These are phyloP conservation scores for Leccinum boreale DNA, from an alignment of 768 basidiomycete species.

Conservation along the genomic window DNA sequence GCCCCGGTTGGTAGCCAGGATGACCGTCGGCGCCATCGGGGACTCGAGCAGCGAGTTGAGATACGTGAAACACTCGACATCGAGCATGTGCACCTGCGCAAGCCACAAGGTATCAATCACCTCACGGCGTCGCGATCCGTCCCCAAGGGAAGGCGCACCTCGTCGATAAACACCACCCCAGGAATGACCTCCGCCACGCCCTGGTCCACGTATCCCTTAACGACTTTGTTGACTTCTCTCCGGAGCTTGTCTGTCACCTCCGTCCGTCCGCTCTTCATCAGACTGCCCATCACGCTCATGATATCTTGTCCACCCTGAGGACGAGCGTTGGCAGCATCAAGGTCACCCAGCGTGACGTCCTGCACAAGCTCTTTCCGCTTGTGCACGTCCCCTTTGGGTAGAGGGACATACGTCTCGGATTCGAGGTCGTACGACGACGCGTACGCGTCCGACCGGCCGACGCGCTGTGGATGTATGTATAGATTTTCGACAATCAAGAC, in stretches of 20 bases:
- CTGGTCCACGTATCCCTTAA: conserved; percentile 96
- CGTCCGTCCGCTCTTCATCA: conserved; percentile 90
- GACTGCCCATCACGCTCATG: conserved; percentile 94
- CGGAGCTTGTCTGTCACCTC: conserved; percentile 97
- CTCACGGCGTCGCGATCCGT: neutral
- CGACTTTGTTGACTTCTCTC: conserved; percentile 95
- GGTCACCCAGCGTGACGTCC: conserved; percentile 90
- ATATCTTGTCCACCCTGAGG: conserved; percentile 98
- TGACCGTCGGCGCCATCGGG: conserved; percentile 95
- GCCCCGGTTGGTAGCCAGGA: conserved; percentile 95
- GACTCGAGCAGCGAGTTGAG: conserved; percentile 94
- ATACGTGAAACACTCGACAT: conserved; percentile 99
- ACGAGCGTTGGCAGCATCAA: conserved; percentile 94
- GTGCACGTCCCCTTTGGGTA: conserved; percentile 96
- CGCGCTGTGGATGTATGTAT: conserved; percentile 55
- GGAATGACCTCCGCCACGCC: conserved; percentile 98
- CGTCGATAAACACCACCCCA: conserved; percentile 97
- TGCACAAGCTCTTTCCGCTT: conserved; percentile 95
- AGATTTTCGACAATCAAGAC: neutral
- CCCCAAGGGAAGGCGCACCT: conserved; percentile 54
- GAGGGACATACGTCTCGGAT: conserved; percentile 96
- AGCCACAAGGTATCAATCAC: neutral
- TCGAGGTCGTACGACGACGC: conserved; percentile 97
- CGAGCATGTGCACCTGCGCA: conserved; percentile 94
- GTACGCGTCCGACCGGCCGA: conserved; percentile 95